phyloP scores from a whole-genome alignment of 2,329 filamentous ascomycete species.

The Aureobasidium zeae region DNA sequence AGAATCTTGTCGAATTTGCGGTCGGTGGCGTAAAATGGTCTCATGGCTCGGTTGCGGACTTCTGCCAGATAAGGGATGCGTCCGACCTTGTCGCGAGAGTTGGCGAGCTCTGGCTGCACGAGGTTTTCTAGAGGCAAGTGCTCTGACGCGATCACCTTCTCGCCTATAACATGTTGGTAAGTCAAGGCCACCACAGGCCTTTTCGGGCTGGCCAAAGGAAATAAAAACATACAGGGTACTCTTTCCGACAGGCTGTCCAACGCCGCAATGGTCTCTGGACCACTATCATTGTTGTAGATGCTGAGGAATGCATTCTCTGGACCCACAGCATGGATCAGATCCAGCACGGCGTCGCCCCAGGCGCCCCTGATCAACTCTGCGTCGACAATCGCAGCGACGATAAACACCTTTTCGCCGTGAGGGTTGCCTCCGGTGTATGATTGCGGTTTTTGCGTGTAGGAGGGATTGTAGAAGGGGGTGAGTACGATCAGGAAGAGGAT shows the following conservation, averaged over 20 bases:
- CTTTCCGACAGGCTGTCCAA: slow-evolving; percentile 45
- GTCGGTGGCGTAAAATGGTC: slow-evolving; percentile 47
- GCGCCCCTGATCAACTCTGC: slow-evolving; percentile 52
- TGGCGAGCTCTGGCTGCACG: slow-evolving; percentile 52
- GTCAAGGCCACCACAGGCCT: background rate
- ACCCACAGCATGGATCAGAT: slow-evolving; percentile 57
- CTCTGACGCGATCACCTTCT: slow-evolving; percentile 47
- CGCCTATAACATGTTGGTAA: slow-evolving; percentile 25
- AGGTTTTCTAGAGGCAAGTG: slow-evolving; percentile 50
- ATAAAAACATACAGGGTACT: slow-evolving; percentile 34
- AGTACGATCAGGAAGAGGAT: background rate
- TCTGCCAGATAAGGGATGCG: slow-evolving; percentile 65
- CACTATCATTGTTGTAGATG: slow-evolving; percentile 63
- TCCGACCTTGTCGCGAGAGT: slow-evolving; percentile 55
- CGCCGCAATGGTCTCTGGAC: slow-evolving; percentile 42
- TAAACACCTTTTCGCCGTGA: slow-evolving; percentile 59
- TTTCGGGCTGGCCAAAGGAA: too few species aligned
- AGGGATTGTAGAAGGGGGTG: background rate
- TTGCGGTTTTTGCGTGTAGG: background rate
- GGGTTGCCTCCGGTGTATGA: slow-evolving; percentile 37
- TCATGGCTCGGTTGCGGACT: slow-evolving; percentile 60
- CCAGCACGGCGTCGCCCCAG: slow-evolving; percentile 54
- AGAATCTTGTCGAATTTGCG: slow-evolving; percentile 41
- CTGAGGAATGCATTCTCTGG: slow-evolving; percentile 60
- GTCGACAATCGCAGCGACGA: slow-evolving; percentile 63